Conservation (phyloP, 163 green algal genomes). For the Chloromonas sp. region DNA sequence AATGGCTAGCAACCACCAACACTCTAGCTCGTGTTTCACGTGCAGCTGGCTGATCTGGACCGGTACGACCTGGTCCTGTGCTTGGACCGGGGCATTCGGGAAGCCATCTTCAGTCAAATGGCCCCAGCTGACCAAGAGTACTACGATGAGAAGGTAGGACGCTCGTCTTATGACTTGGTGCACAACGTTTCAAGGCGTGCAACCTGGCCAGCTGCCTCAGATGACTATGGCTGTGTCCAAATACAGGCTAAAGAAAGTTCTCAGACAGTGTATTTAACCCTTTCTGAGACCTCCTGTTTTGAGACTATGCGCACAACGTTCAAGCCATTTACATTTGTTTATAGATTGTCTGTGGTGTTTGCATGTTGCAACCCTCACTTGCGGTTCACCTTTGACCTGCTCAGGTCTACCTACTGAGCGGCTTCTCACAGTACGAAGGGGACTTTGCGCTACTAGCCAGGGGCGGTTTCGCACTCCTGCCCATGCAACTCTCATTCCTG, state of each 20-base stretch:
- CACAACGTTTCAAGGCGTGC: too few relatives aligned
- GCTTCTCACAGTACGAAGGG: neutral
- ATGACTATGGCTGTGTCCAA: too few relatives aligned
- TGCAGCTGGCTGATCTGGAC: neutral
- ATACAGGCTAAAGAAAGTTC: too few relatives aligned
- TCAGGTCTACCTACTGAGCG: neutral
- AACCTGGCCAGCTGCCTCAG: too few relatives aligned
- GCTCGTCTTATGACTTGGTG: too few relatives aligned
- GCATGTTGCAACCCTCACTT: too few relatives aligned
- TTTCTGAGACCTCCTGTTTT: too few relatives aligned
- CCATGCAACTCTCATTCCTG: neutral
- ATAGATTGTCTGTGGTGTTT: too few relatives aligned
- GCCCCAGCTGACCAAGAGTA: neutral
- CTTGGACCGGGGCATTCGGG: neutral
- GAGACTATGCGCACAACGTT: too few relatives aligned
- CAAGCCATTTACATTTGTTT: too few relatives aligned
- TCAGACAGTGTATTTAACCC: too few relatives aligned
- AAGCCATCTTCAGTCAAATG: neutral
- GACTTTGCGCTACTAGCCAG: neutral
- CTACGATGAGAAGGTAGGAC: neutral
- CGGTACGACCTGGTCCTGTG: neutral
- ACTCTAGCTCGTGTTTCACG: neutral
- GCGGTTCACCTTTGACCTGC: neutral
- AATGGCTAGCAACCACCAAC: neutral
- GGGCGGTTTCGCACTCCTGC: neutral